phyloP scores from a whole-genome alignment of 108 stramenopile genomes.

The Nitzschia putrida region DNA sequence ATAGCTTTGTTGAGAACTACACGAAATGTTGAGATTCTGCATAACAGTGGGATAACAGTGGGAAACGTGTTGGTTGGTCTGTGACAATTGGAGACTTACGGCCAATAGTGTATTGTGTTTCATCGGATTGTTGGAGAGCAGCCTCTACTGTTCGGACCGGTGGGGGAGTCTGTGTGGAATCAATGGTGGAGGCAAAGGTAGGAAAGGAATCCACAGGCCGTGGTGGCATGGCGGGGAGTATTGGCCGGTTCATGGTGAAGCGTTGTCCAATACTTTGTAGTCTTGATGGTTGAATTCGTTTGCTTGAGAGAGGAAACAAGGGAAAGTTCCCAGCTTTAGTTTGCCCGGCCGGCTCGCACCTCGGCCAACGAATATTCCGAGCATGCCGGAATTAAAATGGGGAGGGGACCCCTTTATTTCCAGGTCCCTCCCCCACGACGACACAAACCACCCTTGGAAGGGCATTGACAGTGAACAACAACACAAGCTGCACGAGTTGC shows the following conservation, averaged over 20 bases:
- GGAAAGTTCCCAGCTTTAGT: not conserved
- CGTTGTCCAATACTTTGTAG: slow-evolving; percentile 3
- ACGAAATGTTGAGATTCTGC: not conserved
- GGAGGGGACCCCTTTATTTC: too few species aligned
- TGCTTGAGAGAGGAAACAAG: not conserved
- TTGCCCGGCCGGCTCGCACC: not conserved
- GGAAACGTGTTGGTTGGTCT: not conserved
- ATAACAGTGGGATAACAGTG: not conserved
- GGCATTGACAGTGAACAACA: too few species aligned
- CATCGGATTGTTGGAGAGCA: not conserved
- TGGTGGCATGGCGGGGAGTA: slow-evolving; percentile 17
- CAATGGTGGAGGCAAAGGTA: slow-evolving; percentile 19
- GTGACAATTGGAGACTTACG: slow-evolving; percentile 9
- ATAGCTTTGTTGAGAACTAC: slow-evolving; percentile 37
- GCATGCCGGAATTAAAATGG: too few species aligned
- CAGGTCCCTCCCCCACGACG: too few species aligned
- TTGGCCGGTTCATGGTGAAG: not conserved
- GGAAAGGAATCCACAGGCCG: slow-evolving; percentile 14
- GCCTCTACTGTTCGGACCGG: not conserved
- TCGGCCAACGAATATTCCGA: not conserved
- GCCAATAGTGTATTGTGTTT: slow-evolving; percentile 14
- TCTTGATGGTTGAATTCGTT: not conserved
- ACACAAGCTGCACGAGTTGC: too few species aligned
- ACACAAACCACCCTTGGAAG: too few species aligned
- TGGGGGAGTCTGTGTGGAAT: slow-evolving; percentile 2